phyloP scores from a whole-genome alignment of 768 basidiomycete genomes.

The Hygrophoropsis aurantiaca region DNA sequence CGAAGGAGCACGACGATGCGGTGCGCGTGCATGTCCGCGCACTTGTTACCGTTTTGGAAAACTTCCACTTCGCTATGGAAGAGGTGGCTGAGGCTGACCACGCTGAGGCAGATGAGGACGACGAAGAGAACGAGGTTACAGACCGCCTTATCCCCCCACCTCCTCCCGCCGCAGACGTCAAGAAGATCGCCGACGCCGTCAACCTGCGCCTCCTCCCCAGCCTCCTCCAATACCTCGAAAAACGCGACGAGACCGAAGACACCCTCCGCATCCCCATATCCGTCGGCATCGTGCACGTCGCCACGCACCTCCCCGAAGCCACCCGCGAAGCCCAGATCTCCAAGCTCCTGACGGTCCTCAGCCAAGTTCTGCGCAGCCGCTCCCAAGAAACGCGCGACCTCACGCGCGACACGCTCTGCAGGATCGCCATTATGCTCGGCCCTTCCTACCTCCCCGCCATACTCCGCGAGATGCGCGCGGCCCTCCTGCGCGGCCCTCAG shows the following conservation, averaged over 20 bases:
- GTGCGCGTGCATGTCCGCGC: constrained; percentile 85
- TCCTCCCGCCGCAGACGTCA: constrained; percentile 12
- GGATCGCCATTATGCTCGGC: constrained; percentile 73
- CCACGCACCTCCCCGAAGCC: constrained; percentile 70
- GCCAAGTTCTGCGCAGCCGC: constrained; percentile 89
- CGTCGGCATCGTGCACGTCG: constrained; percentile 82
- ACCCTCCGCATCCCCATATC: constrained; percentile 85
- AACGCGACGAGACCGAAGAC: constrained; percentile 82
- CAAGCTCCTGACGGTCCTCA: constrained; percentile 78
- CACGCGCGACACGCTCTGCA: constrained; percentile 77
- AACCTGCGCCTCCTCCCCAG: constrained; percentile 73
- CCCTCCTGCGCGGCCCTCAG: constrained; percentile 89
- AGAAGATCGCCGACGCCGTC: constrained; percentile 71
- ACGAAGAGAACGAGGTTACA: constrained; percentile 23
- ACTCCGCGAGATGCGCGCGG: constrained; percentile 79
- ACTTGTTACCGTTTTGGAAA: constrained; percentile 80
- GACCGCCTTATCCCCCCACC: constrained; percentile 8
- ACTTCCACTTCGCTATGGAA: constrained; percentile 90
- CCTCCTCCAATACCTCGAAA: constrained; percentile 79
- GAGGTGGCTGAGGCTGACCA: constrained; percentile 35
- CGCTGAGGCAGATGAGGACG: constrained; percentile 27
- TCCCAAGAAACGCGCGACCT: constrained; percentile 92
- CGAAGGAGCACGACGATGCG: constrained; percentile 63
- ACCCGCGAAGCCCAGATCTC: constrained; percentile 67
- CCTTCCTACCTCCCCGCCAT: constrained; percentile 70